Evolutionary conservation across 495 filamentous ascomycete species (phyloP), one percentile per base, ranked within the genome.

Genomic region (Neurospora sp.): DNA sequence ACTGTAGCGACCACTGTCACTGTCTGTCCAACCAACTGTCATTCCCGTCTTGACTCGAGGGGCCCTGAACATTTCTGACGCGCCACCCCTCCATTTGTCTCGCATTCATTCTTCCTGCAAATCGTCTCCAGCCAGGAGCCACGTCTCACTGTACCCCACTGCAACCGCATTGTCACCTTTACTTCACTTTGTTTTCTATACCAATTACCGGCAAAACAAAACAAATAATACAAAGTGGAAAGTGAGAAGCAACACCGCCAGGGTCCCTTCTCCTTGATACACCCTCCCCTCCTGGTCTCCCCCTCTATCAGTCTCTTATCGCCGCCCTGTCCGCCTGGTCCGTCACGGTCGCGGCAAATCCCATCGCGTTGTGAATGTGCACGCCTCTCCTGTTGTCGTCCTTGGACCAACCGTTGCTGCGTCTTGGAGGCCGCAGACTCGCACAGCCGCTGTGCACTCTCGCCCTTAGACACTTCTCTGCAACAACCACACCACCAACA

Each of bases 311-410:
- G 24, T 19, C 43, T 24, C 17, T 69, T 72, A n/a, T 36, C 39
- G 21, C 42, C 42, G 42, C 19, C 28, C 31, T 28, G 31, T 28
- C 54, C 28, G 54, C 54, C 28, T 66, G 28, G 28, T 66, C 54
- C 54, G 54, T 66, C 54, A 66, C 54, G 54, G 28, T 62, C 54
- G 54, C 54, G 54, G 54, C 54, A 66, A 34, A 34, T 66, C 54
- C 13, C 28, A 66, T 34, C 54, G 54, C 54, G 34, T 69, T 19
- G 59, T 75, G 71, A 48, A 75, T 75, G 74, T 31, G 48, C 72
- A 54, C 43, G 17, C 9, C 71, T 28, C 28, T 69, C 69, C 54
- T 73, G 70, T 71, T 73, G 42, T 71, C 71, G 11, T 28, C 69
- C 36, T 24, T 70, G 28, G 54, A 71, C 31, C 19, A n/a, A 36